These are phyloP conservation scores for Hypoxylon sp. DNA, from an alignment of 2,329 filamentous ascomycete genomes.

Conservation along the genomic window DNA sequence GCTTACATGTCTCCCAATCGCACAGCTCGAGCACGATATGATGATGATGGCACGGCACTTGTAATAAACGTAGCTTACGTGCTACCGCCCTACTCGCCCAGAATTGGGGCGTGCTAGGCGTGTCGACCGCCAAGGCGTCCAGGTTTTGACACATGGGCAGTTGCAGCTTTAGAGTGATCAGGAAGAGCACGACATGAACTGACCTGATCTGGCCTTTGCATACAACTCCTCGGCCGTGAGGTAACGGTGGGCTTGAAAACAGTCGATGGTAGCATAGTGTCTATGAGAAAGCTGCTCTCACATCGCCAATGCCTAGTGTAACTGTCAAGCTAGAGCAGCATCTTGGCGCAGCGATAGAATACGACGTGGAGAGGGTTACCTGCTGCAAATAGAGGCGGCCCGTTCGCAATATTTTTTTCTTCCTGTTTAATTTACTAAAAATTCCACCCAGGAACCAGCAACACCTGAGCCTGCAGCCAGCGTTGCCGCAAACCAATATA, in stretches of 20 bases:
- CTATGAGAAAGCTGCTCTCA: neutral
- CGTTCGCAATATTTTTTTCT: constrained; percentile 24
- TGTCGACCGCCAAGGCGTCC: constrained; percentile 25
- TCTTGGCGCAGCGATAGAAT: constrained; percentile 1
- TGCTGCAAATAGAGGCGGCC: constrained; percentile 6
- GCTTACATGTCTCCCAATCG: neutral
- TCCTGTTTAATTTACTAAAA: constrained; percentile 30
- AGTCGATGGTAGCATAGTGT: constrained; percentile 4
- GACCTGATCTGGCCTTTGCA: constrained; percentile 16
- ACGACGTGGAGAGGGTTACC: constrained; percentile 3
- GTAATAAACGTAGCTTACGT: neutral
- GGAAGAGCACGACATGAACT: constrained; percentile 34
- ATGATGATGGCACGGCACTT: neutral
- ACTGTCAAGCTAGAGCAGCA: neutral
- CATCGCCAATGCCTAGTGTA: neutral
- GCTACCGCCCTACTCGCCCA: neutral
- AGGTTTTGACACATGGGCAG: constrained; percentile 34
- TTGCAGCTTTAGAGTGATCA: constrained; percentile 27
- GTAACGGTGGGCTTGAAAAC: constrained; percentile 13
- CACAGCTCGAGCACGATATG: neutral
- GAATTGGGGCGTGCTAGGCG: too few species aligned
- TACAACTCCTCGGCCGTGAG: neutral
- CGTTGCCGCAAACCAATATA: constrained; percentile 20
- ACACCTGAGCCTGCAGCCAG: constrained; percentile 15
- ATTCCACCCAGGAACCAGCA: too few species aligned